Conservation (phyloP, 352 stramenopile genomes). For the Labyrinthula sp. region DNA sequence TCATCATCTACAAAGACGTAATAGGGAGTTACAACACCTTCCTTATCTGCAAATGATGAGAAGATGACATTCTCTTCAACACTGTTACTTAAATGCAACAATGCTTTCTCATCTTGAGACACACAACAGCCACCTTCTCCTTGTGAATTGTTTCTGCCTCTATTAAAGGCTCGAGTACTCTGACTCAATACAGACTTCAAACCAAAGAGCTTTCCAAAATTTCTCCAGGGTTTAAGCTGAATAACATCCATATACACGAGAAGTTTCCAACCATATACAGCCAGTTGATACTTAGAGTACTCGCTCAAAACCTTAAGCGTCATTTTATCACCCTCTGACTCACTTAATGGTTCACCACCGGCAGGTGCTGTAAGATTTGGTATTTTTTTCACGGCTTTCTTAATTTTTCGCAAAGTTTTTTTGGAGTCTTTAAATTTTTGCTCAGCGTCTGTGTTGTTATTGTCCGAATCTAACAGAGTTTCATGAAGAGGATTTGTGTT, state of each 20-base stretch:
- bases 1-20: slow-evolving; percentile 23
- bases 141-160: no score
- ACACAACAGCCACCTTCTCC: no score
- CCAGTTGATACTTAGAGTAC: slow-evolving; percentile 10
- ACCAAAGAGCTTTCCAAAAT: slow-evolving; percentile 13
- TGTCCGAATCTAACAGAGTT: slow-evolving; percentile 1
- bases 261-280: slow-evolving; percentile 18
- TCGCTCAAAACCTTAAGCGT: slow-evolving; percentile 3
- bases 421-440: no score
- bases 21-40: slow-evolving; percentile 12
- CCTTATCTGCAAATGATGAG: no score
- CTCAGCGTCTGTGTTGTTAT: no score
- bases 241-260: slow-evolving; percentile 5
- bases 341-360: not conserved
- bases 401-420: slow-evolving; percentile 4
- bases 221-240: slow-evolving; percentile 2
- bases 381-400: not conserved
- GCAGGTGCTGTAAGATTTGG: not conserved
- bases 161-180: no score
- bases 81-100: no score
- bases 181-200: no score
- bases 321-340: no score
- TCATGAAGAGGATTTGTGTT: not conserved
- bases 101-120: no score
- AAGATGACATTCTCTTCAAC: no score